Conservation (phyloP, 108 stramenopile genomes). For the Nitzschia putrida region DNA sequence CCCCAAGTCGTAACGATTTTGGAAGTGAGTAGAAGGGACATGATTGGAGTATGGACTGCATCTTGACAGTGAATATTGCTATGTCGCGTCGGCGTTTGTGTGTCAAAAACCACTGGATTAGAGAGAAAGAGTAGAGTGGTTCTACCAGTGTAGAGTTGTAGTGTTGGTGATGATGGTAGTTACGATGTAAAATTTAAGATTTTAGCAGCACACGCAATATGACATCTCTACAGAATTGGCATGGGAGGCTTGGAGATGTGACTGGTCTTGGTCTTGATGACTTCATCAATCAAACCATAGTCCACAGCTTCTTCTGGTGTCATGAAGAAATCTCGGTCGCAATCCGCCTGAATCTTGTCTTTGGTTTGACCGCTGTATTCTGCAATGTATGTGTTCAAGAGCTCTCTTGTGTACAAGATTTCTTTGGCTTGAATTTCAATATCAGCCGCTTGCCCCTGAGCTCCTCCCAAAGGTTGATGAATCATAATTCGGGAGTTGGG, state of each 20-base stretch:
- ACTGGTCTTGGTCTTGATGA: conserved; percentile 92
- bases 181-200: too few relatives aligned
- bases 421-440: conserved; percentile 99
- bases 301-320: conserved; percentile 95
- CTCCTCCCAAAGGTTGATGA: conserved; percentile 96
- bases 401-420: conserved; percentile 90
- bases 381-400: conserved; percentile 92
- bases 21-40: too few relatives aligned
- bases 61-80: not conserved
- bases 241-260: conserved; percentile 80
- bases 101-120: not conserved
- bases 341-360: conserved; percentile 95
- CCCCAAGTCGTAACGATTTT: too few relatives aligned
- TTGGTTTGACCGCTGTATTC: conserved; percentile 91
- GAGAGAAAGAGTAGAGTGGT: not conserved
- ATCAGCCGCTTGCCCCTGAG: conserved; percentile 97
- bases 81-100: not conserved
- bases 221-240: conserved; percentile 49
- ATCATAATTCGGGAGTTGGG: conserved; percentile 98
- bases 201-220: not conserved
- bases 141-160: not conserved
- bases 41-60: too few relatives aligned
- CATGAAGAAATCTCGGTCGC: conserved; percentile 98
- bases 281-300: conserved; percentile 97
- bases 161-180: too few relatives aligned